Evolutionary conservation across 1,139 yeast species (phyloP).

Genomic region (Candida sp.): DNA sequence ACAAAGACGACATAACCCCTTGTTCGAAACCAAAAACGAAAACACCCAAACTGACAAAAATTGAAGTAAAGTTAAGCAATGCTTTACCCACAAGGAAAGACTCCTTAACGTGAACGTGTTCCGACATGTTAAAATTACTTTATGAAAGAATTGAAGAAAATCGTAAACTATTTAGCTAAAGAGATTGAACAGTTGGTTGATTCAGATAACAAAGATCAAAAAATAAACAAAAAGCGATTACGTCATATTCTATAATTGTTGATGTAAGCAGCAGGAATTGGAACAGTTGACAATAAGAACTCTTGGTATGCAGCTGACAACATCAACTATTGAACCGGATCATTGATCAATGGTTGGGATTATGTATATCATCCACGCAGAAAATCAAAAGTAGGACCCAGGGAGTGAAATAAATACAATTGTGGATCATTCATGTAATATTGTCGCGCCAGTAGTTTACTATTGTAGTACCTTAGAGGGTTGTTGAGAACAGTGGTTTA

Average conservation of each 20-base stretch:
- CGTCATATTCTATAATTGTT: neutral
- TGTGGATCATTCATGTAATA: too few species aligned
- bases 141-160: too few species aligned
- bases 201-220: neutral
- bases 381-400: too few species aligned
- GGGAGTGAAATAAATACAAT: too few species aligned
- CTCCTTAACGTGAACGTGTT: constrained; percentile 34
- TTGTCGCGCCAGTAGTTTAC: too few species aligned
- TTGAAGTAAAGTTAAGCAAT: constrained; percentile 51
- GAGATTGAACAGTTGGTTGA: neutral
- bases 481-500: too few species aligned
- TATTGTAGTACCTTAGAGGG: too few species aligned
- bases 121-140: neutral
- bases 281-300: neutral
- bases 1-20: constrained; percentile 57
- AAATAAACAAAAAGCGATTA: neutral
- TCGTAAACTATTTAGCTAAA: neutral
- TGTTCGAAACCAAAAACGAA: constrained; percentile 63
- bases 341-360: too few species aligned
- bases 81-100: constrained; percentile 50
- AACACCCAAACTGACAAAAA: constrained; percentile 59
- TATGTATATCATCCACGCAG: too few species aligned
- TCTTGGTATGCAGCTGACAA: neutral
- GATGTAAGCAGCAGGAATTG: neutral
- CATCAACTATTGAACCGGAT: neutral